phyloP scores from a whole-genome alignment of 352 stramenopile genomes.

The Pythium apleroticum region DNA sequence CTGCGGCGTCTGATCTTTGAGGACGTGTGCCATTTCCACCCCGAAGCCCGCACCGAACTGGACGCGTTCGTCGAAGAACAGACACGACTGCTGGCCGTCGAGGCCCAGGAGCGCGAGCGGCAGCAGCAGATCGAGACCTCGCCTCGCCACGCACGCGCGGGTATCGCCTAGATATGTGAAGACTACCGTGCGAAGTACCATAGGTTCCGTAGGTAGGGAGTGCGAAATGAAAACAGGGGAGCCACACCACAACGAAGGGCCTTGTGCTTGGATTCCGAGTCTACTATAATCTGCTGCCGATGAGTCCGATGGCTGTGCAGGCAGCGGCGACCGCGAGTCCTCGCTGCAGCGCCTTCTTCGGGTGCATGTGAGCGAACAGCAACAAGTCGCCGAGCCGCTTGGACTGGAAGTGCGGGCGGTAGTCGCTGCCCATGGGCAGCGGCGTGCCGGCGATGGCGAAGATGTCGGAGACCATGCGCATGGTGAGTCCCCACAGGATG shows the following conservation, averaged over 20 bases:
- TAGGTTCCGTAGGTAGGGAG: background rate
- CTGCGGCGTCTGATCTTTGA: conserved; percentile 82
- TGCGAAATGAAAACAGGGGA: background rate
- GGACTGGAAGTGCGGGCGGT: conserved; percentile 62
- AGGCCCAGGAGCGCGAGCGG: conserved; percentile 27
- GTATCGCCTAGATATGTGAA: conserved; percentile 19
- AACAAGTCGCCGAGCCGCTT: conserved; percentile 45
- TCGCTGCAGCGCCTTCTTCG: conserved; percentile 47
- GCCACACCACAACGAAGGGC: no score
- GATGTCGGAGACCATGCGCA: conserved; percentile 64
- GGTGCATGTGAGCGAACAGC: conserved; percentile 52
- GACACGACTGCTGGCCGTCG: conserved; percentile 33
- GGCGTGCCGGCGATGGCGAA: conserved; percentile 39
- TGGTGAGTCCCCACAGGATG: conserved; percentile 82
- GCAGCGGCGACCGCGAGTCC: conserved; percentile 44
- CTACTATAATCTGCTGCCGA: conserved; percentile 27
- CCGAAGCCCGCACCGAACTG: conserved; percentile 62
- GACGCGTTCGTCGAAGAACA: conserved; percentile 51
- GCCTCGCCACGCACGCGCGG: conserved; percentile 17
- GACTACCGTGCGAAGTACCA: background rate
- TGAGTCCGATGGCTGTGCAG: conserved; percentile 37
- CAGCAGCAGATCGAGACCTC: conserved; percentile 24
- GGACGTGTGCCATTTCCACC: conserved; percentile 85
- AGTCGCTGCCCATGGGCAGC: conserved; percentile 46
- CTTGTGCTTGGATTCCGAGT: background rate